These are phyloP conservation scores for Mangifera indica DNA, from an alignment of 345 rosid species.

Conservation along the genomic window DNA sequence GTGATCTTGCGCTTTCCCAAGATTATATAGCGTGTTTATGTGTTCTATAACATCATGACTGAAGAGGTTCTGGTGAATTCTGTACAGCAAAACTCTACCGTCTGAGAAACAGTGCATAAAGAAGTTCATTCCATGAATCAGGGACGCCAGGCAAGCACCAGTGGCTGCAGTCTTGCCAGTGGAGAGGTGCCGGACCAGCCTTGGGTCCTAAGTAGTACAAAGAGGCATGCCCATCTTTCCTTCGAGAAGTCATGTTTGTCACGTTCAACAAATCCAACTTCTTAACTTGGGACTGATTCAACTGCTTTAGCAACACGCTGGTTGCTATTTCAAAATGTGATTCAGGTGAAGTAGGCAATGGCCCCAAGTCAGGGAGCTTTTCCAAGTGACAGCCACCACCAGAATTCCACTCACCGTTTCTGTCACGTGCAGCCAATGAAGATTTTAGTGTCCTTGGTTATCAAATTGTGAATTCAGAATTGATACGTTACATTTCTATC, in stretches of 20 bases:
- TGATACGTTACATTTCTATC: not conserved
- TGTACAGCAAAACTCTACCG: slow-evolving; percentile 14
- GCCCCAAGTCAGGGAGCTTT: slow-evolving; percentile 57
- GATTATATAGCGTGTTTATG: not conserved
- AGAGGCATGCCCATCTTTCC: slow-evolving; percentile 80
- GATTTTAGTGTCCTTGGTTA: not conserved
- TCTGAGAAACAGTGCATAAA: slow-evolving; percentile 51
- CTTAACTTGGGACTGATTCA: slow-evolving; percentile 28
- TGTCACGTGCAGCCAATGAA: slow-evolving; percentile 25
- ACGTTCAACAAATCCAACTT: slow-evolving; percentile 54
- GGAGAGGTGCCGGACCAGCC: slow-evolving; percentile 47
- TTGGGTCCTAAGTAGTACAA: slow-evolving; percentile 51
- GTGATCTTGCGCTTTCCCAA: not conserved
- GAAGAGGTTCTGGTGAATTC: slow-evolving; percentile 17
- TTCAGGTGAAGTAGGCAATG: slow-evolving; percentile 36
- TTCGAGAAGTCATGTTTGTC: too few species aligned
- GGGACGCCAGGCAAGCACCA: slow-evolving; percentile 85
- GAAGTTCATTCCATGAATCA: slow-evolving; percentile 62
- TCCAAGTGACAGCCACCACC: too few species aligned
- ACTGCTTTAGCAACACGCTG: slow-evolving; percentile 35
- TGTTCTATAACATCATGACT: slow-evolving; percentile 1
- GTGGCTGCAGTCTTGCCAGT: slow-evolving; percentile 74
- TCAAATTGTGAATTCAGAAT: not conserved
- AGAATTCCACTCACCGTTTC: too few species aligned
- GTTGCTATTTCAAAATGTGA: slow-evolving; percentile 32